Conservation (phyloP, 192 early-diverging fungal genomes). For the Dissophora ornata region DNA sequence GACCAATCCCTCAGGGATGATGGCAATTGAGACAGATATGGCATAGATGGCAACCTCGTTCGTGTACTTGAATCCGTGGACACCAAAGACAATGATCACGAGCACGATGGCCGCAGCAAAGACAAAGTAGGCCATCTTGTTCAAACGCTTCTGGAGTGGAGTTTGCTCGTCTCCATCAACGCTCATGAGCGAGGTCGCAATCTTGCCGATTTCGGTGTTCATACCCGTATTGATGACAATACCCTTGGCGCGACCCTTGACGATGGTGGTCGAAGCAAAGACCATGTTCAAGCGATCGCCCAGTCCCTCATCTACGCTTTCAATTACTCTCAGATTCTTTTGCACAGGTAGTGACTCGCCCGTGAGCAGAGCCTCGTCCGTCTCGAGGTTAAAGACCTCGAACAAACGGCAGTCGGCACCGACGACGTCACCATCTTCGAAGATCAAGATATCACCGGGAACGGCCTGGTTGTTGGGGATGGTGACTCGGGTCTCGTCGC, state of each 20-base stretch:
- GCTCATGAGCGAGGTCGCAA: slow-evolving; percentile 83
- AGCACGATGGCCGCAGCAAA: slow-evolving; percentile 78
- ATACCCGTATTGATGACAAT: slow-evolving; percentile 88
- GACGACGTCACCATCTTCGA: slow-evolving; percentile 95
- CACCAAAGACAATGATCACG: slow-evolving; percentile 87
- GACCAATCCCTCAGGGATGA: slow-evolving; percentile 95
- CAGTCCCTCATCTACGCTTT: slow-evolving; percentile 74
- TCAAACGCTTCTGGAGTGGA: slow-evolving; percentile 74
- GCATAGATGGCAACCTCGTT: slow-evolving; percentile 78
- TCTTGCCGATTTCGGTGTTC: slow-evolving; percentile 93
- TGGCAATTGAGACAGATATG: slow-evolving; percentile 88
- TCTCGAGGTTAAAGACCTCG: slow-evolving; percentile 89
- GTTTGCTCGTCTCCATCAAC: slow-evolving; percentile 64
- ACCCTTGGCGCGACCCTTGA: slow-evolving; percentile 91
- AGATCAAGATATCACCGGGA: slow-evolving; percentile 87
- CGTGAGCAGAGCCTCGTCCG: slow-evolving; percentile 92
- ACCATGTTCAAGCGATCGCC: slow-evolving; percentile 93
- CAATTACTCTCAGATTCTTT: slow-evolving; percentile 76
- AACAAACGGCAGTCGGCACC: slow-evolving; percentile 91
- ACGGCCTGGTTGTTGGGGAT: slow-evolving; percentile 85
- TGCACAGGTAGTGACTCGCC: slow-evolving; percentile 89
- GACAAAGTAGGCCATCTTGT: slow-evolving; percentile 82
- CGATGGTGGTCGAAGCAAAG: slow-evolving; percentile 90
- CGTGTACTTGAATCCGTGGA: slow-evolving; percentile 69
- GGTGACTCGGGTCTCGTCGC: slow-evolving; percentile 78